A percentile compares a stretch with the other conserved stretches of the same genome.
Conservation (phyloP, 1,139 yeast genomes). For the Komagataea norvegica region DNA sequence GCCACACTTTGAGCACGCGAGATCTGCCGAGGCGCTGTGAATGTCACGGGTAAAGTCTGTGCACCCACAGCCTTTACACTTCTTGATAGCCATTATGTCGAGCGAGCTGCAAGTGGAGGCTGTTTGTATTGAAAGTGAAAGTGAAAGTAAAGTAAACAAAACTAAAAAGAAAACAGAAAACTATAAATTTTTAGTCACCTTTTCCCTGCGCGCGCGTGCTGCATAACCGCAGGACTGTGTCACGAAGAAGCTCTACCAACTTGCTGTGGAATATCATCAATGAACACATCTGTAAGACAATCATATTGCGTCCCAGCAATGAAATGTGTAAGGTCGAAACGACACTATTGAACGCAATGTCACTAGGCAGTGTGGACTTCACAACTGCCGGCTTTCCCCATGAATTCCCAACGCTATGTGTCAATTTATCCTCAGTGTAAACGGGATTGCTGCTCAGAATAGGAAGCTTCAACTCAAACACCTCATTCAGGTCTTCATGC, state of each 20-base stretch:
- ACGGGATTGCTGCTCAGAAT: constrained; percentile 37
- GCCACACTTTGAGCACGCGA: constrained; percentile 81
- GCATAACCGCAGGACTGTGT: too few species aligned
- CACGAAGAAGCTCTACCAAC: too few species aligned
- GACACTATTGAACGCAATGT: background rate
- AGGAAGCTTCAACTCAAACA: constrained; percentile 23
- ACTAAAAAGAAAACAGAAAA: background rate
- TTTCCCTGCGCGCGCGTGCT: too few species aligned
- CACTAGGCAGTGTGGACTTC: constrained; percentile 33
- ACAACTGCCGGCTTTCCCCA: constrained; percentile 51
- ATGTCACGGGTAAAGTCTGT: constrained; percentile 43
- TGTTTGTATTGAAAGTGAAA: too few species aligned
- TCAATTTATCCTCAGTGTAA: constrained; percentile 35
- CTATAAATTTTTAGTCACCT: background rate
- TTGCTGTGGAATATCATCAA: too few species aligned
- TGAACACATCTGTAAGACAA: too few species aligned
- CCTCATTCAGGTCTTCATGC: too few species aligned
- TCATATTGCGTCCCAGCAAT: too few species aligned
- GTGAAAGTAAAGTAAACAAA: too few species aligned
- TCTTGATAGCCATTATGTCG: constrained; percentile 15
- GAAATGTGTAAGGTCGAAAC: too few species aligned
- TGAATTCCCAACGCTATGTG: constrained; percentile 50
- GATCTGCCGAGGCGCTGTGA: constrained; percentile 64
- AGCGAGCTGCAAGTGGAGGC: too few species aligned
- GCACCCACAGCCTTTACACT: constrained; percentile 43